Percentiles rank a stretch among this genome's conserved stretches.
phyloP scores from a whole-genome alignment of 805 yeast genomes.

The Metschnikowia cubensis region DNA sequence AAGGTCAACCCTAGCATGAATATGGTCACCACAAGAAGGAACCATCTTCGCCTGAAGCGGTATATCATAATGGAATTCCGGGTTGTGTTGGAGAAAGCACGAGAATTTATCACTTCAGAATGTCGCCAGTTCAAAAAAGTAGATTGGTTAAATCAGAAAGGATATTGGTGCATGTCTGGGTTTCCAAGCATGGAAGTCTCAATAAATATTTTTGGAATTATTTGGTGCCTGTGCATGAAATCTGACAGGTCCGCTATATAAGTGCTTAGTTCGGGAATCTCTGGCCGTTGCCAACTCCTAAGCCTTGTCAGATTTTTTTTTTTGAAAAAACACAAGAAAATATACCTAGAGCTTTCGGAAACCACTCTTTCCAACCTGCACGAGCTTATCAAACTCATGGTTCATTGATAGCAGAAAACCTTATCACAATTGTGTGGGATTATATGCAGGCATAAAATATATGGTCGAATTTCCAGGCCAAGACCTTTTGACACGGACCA shows the following conservation, averaged over 20 bases:
- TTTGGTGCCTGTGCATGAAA: background rate
- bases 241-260: slow-evolving; percentile 2
- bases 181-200: background rate
- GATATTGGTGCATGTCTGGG: background rate
- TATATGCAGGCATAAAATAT: too few relatives aligned
- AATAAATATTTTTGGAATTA: background rate
- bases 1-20: slow-evolving; percentile 3
- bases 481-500: too few relatives aligned
- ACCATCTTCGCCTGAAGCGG: slow-evolving; percentile 3
- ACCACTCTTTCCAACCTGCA: background rate
- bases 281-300: background rate
- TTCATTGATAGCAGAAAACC: too few relatives aligned
- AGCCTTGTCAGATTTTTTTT: background rate
- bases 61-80: background rate
- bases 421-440: too few relatives aligned
- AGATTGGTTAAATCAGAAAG: background rate
- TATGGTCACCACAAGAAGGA: slow-evolving; percentile 6
- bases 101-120: background rate
- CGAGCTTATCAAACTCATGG: background rate
- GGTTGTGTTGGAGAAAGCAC: background rate
- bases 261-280: background rate
- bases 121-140: too few relatives aligned
- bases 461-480: too few relatives aligned
- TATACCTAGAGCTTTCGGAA: background rate
- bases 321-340: too few relatives aligned